A percentile compares a stretch with the other conserved stretches of the same genome.
Conservation (phyloP, 2,329 filamentous ascomycete species). For the Nothophaeocryptopus gaeumannii region DNA sequence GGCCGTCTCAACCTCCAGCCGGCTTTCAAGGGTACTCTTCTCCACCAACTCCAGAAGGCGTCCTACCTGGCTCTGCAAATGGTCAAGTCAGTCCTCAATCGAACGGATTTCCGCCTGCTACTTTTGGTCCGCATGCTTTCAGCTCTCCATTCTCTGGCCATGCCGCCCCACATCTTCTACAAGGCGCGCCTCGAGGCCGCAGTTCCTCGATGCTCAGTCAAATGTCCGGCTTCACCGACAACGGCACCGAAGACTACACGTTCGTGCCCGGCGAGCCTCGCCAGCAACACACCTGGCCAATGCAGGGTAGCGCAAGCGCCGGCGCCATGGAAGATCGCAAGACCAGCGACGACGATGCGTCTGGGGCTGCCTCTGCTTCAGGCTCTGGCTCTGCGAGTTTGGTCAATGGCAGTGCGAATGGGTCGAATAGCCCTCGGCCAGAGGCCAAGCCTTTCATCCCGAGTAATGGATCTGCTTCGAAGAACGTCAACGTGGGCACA, state of each 20-base stretch:
- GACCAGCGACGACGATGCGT: slow-evolving; percentile 24
- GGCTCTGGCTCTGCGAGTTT: slow-evolving; percentile 23
- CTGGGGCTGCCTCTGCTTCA: slow-evolving; percentile 9
- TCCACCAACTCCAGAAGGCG: slow-evolving; percentile 59
- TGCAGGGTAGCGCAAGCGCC: slow-evolving; percentile 14
- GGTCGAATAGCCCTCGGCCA: slow-evolving; percentile 35
- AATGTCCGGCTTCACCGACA: slow-evolving; percentile 51
- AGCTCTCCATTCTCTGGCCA: slow-evolving; percentile 26
- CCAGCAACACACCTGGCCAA: slow-evolving; percentile 27
- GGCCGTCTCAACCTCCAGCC: slow-evolving; percentile 22
- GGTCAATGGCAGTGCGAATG: slow-evolving; percentile 28
- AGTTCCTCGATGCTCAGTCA: slow-evolving; percentile 54
- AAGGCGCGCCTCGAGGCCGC: slow-evolving; percentile 39
- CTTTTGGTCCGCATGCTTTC: slow-evolving; percentile 23
- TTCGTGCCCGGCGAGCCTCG: slow-evolving; percentile 18
- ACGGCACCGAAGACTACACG: slow-evolving; percentile 28
- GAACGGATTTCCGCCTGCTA: slow-evolving; percentile 20
- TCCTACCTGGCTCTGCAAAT: slow-evolving; percentile 51
- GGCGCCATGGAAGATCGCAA: slow-evolving; percentile 24
- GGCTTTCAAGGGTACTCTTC: slow-evolving; percentile 34
- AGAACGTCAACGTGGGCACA: slow-evolving; percentile 19
- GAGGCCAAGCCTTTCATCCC: slow-evolving; percentile 35
- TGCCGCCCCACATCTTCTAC: slow-evolving; percentile 12
- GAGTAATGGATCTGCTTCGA: slow-evolving; percentile 7
- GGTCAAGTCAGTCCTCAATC: slow-evolving; percentile 22